phyloP scores from a whole-genome alignment of 1,284 basidiomycete species.

The Stereum hirsutum region DNA sequence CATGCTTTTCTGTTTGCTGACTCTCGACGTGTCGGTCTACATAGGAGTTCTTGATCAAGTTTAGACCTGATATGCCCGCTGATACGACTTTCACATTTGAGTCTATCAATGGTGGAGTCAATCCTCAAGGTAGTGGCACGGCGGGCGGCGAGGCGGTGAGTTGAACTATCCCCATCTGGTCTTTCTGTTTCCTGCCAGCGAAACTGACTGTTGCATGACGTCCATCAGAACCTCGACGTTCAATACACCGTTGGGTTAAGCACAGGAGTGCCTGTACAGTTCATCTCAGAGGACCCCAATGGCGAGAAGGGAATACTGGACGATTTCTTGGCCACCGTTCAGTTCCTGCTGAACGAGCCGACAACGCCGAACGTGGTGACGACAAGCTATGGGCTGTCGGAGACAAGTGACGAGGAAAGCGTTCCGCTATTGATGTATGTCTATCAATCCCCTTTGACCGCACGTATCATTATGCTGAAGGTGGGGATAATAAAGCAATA shows the following conservation, averaged over 20 bases:
- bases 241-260: slow-evolving; percentile 52
- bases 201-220: background rate
- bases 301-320: slow-evolving; percentile 16
- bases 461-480: background rate
- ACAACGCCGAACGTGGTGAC: slow-evolving; percentile 16
- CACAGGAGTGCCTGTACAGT: slow-evolving; percentile 52
- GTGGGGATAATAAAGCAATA: slow-evolving; percentile 16
- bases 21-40: background rate
- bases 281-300: slow-evolving; percentile 32
- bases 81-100: slow-evolving; percentile 12
- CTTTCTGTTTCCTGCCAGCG: background rate
- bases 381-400: slow-evolving; percentile 19
- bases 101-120: background rate
- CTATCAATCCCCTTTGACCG: too few relatives aligned
- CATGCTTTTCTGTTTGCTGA: background rate
- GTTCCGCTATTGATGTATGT: background rate
- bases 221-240: background rate
- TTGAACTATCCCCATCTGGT: too few relatives aligned
- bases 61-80: slow-evolving; percentile 18
- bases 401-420: slow-evolving; percentile 14
- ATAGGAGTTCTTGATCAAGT: slow-evolving; percentile 10
- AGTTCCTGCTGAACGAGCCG: slow-evolving; percentile 15
- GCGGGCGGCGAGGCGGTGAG: slow-evolving; percentile 1
- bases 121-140: slow-evolving; percentile 23
- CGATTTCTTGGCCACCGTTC: slow-evolving; percentile 17